Evolutionary conservation across 768 basidiomycete species (phyloP), one percentile per base, ranked within the genome.

Genomic region (Trametes meyenii): DNA sequence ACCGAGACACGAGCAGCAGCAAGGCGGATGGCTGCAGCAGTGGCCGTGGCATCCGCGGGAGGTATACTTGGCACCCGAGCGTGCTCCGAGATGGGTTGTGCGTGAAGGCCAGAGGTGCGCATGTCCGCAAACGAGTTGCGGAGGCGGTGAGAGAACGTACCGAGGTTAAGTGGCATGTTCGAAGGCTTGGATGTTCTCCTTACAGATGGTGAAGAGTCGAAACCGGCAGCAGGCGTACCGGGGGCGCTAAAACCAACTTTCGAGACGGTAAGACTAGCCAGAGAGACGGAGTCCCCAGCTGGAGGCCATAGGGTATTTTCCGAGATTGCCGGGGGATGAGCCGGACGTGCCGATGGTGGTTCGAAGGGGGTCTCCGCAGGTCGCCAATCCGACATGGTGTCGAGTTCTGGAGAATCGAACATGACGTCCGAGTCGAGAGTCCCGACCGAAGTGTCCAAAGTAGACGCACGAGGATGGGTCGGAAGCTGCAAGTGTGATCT

Each of bases 1-100:
- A 98, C 85, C 66, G 92, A 86, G 11, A 93, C 86, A 23, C 89
- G 81, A 11, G 89, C 84, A 2, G 87, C 92, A n/a, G 93, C 93
- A 83, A 86, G 87, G 39, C 92, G 89, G 76, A 95, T 85, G 1
- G 92, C 87, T 0, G 93, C 92, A 0, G 90, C 92, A 2, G 87
- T 78, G 0, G 89, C 83, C 21, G 85, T 83, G 1, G 83, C 77
- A 38, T 90, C 86, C 3, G 83, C 70, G 55, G 79, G 81, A 19
- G 68, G 58, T 36, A 76, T 66, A 39, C 21, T 58, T 49, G 65
- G 43, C 1, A 66, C 55, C 1, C 61, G 62, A 2, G 50, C n/a
- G 23, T 36, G 19, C 45, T 58, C 63, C 8, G 39, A 29, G 16
- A 45, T 40, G 4, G 62, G 40, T 1, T 50, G 48, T 11, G 36